Percentiles rank a stretch among this genome's conserved stretches.
Conservation (phyloP, 163 green algal species). For the Scenedesmus sp. region DNA sequence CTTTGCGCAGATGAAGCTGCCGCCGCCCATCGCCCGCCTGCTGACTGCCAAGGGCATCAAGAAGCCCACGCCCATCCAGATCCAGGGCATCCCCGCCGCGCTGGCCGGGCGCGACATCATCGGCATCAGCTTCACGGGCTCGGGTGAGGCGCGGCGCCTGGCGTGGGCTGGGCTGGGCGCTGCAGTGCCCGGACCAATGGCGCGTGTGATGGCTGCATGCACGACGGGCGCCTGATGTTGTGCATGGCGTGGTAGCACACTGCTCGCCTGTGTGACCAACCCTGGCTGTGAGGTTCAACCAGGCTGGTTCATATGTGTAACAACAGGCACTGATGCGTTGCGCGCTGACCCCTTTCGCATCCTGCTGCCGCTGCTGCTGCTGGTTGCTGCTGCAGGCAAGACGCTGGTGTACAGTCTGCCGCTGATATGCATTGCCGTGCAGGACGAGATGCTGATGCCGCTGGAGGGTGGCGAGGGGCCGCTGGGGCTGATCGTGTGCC, state of each 20-base stretch:
- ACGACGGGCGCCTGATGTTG: background rate
- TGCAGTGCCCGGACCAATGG: background rate
- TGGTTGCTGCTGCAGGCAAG: conserved; percentile 77
- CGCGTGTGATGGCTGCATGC: background rate
- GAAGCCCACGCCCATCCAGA: conserved; percentile 94
- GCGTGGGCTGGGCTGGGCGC: too few relatives aligned
- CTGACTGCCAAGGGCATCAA: conserved; percentile 86
- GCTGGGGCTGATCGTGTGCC: conserved; percentile 94
- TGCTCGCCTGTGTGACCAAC: background rate
- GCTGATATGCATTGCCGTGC: conserved; percentile 92
- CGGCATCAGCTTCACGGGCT: conserved; percentile 97
- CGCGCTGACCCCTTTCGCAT: background rate
- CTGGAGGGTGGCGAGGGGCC: conserved; percentile 89
- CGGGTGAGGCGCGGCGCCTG: conserved; percentile 53
- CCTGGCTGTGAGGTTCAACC: background rate
- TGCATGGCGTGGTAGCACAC: background rate
- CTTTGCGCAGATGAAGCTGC: conserved; percentile 96
- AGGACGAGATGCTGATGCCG: conserved; percentile 90
- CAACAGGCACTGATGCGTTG: background rate
- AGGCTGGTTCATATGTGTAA: too few relatives aligned
- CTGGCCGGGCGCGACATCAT: conserved; percentile 98
- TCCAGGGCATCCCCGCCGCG: conserved; percentile 88
- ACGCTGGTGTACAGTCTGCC: conserved; percentile 96
- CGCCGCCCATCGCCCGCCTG: conserved; percentile 83
- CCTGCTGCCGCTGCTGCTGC: background rate